These are phyloP conservation scores for Camptophora hylomeconis DNA, from an alignment of 2,329 filamentous ascomycete species.

Conservation along the genomic window DNA sequence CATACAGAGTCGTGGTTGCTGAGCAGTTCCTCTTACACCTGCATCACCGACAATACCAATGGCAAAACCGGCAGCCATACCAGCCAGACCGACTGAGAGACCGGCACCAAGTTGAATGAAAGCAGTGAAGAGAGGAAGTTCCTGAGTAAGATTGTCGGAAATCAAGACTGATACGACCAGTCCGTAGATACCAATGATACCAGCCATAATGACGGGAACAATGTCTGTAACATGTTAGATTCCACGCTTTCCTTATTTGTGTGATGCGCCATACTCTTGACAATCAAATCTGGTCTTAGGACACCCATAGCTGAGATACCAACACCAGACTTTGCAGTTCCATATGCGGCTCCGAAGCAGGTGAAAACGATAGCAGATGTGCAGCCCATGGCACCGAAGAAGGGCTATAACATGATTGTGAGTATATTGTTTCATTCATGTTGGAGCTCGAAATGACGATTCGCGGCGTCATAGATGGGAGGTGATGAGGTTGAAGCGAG, in stretches of 20 bases:
- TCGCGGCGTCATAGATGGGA: conserved; percentile 3
- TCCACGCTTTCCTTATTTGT: neutral
- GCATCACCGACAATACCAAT: conserved; percentile 65
- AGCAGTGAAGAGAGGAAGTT: conserved; percentile 61
- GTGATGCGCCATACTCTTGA: conserved; percentile 67
- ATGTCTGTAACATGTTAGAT: conserved; percentile 54
- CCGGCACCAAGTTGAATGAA: conserved; percentile 80
- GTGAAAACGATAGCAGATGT: conserved; percentile 91
- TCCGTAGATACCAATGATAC: conserved; percentile 99
- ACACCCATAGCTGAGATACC: conserved; percentile 98
- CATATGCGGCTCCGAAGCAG: conserved; percentile 92
- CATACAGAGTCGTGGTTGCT: conserved; percentile 30
- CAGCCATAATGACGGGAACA: conserved; percentile 99
- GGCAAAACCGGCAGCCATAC: conserved; percentile 71
- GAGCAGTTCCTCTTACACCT: conserved; percentile 38
- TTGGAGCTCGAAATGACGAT: neutral
- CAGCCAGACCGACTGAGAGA: conserved; percentile 67
- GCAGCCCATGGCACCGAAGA: conserved; percentile 97
- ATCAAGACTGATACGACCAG: conserved; percentile 80
- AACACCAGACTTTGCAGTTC: conserved; percentile 97
- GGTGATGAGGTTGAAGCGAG: conserved; percentile 1
- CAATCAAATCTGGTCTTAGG: conserved; percentile 90
- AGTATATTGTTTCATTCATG: conserved; percentile 17
- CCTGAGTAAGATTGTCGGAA: conserved; percentile 63
- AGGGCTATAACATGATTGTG: conserved; percentile 45